These are phyloP conservation scores for Zygosaccharomyces rouxii DNA, from an alignment of 805 yeast species.

Conservation along the genomic window DNA sequence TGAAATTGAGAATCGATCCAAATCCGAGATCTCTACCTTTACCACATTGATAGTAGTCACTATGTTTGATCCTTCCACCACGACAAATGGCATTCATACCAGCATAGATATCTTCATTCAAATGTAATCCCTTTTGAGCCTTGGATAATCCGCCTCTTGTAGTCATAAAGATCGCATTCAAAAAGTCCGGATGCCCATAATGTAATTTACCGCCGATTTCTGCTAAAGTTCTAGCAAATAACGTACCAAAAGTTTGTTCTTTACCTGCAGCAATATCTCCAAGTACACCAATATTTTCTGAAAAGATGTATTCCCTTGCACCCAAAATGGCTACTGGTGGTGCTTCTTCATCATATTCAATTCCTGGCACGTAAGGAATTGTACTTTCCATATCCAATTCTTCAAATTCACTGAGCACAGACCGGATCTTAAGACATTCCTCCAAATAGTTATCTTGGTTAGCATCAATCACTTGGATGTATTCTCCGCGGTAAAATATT, in stretches of 20 bases:
- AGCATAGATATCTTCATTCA: constrained; percentile 93
- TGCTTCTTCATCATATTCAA: constrained; percentile 36
- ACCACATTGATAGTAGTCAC: constrained; percentile 95
- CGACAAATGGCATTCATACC: constrained; percentile 87
- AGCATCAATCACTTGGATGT: constrained; percentile 91
- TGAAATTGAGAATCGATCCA: constrained; percentile 85
- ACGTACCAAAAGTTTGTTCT: constrained; percentile 94
- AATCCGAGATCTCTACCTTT: constrained; percentile 95
- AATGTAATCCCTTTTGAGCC: constrained; percentile 88
- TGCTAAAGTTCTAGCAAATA: constrained; percentile 89
- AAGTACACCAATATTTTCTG: constrained; percentile 85
- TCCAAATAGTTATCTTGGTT: constrained; percentile 94
- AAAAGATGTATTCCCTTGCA: constrained; percentile 90
- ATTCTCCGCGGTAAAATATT: constrained; percentile 88
- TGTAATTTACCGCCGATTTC: constrained; percentile 93
- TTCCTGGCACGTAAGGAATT: constrained; percentile 60
- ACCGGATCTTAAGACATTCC: constrained; percentile 86
- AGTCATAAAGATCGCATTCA: constrained; percentile 86
- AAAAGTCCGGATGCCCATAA: constrained; percentile 95
- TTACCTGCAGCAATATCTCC: constrained; percentile 98
- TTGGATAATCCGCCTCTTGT: constrained; percentile 95
- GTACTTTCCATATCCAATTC: constrained; percentile 54
- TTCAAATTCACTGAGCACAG: constrained; percentile 87
- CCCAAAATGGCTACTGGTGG: constrained; percentile 93
- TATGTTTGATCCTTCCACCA: constrained; percentile 92